A percentile compares a stretch with the other conserved stretches of the same genome.
These are phyloP conservation scores for Ceratocystis harringtonii DNA, from an alignment of 2,329 filamentous ascomycete genomes.

Conservation along the genomic window DNA sequence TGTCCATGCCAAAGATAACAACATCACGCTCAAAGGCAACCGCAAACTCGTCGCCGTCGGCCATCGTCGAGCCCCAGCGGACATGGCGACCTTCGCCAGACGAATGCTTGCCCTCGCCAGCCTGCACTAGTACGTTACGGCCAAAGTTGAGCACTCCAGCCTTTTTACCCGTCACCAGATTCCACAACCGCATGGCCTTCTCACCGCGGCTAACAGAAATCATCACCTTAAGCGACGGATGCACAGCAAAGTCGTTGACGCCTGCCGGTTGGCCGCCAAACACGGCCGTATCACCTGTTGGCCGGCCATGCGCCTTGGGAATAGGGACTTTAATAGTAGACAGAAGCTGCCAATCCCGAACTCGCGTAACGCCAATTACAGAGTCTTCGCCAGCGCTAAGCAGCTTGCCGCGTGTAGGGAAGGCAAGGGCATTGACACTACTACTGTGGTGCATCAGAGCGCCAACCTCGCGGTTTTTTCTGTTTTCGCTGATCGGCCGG, in stretches of 20 bases:
- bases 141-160: conserved; percentile 82
- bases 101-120: conserved; percentile 61
- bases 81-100: conserved; percentile 73
- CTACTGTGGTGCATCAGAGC: conserved; percentile 75
- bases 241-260: conserved; percentile 87
- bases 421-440: conserved; percentile 62
- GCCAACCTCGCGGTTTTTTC: conserved; percentile 75
- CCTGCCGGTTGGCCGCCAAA: conserved; percentile 70
- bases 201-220: conserved; percentile 83
- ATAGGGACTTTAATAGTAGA: conserved; percentile 80
- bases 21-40: conserved; percentile 79
- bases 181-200: conserved; percentile 86
- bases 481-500: conserved; percentile 66
- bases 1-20: conserved; percentile 78
- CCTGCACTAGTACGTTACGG: conserved; percentile 53
- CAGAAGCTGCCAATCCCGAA: conserved; percentile 76
- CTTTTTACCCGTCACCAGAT: conserved; percentile 90
- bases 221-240: conserved; percentile 94
- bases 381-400: conserved; percentile 83
- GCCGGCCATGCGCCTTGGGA: conserved; percentile 63
- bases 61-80: conserved; percentile 58
- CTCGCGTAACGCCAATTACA: conserved; percentile 73
- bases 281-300: conserved; percentile 78
- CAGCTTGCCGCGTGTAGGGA: conserved; percentile 76
- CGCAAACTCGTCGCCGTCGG: conserved; percentile 65